Evolutionary conservation across 257 asterid species (phyloP).

Genomic region (Ocimum tenuiflorum): DNA sequence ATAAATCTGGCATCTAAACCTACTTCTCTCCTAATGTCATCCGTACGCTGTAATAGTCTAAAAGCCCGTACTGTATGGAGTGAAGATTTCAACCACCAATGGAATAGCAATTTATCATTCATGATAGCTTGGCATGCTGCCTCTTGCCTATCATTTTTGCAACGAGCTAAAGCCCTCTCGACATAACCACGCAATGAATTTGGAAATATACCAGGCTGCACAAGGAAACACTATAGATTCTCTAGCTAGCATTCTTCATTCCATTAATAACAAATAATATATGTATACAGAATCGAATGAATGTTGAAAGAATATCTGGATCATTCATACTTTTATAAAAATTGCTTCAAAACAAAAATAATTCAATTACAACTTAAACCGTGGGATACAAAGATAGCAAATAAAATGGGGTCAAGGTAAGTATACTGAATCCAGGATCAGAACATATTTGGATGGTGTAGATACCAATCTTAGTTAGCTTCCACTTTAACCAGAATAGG

Average conservation of each 20-base stretch:
- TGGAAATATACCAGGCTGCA: slow-evolving; percentile 84
- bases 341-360: not conserved
- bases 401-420: not conserved
- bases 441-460: slow-evolving; percentile 4
- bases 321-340: slow-evolving; percentile 2
- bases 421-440: not conserved
- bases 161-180: slow-evolving; percentile 96
- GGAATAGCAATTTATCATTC: slow-evolving; percentile 92
- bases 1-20: not conserved
- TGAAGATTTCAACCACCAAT: not conserved
- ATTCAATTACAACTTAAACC: not conserved
- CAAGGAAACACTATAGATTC: slow-evolving; percentile 20
- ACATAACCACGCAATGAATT: slow-evolving; percentile 93
- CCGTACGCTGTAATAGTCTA: not conserved
- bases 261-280: not conserved
- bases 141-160: slow-evolving; percentile 79
- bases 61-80: not conserved
- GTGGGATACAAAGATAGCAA: slow-evolving; percentile 9
- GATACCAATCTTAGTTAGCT: not conserved
- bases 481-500: not conserved
- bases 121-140: slow-evolving; percentile 69
- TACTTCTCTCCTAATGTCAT: not conserved
- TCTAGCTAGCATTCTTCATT: not conserved
- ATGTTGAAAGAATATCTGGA: not conserved
- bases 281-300: not conserved